phyloP scores from a whole-genome alignment of 306 rosid genomes.

The Psophocarpus tetragonolobus region DNA sequence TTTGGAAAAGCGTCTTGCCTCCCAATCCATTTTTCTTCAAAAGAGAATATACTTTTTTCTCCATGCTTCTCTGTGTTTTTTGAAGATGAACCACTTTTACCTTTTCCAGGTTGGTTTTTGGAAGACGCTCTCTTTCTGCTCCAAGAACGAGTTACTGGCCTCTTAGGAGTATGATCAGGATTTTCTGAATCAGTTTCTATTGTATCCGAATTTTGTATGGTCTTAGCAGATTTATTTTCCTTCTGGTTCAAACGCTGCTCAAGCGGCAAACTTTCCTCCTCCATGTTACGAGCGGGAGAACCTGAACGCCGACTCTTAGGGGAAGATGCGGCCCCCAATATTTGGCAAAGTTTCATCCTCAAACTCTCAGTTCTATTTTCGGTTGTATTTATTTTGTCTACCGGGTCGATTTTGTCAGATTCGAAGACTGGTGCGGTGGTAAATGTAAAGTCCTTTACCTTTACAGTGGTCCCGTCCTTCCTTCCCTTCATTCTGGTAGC shows the following conservation, averaged over 20 bases:
- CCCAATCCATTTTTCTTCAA: constrained; percentile 46
- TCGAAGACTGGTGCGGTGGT: constrained; percentile 38
- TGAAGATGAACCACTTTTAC: constrained; percentile 43
- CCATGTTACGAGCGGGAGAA: constrained; percentile 46
- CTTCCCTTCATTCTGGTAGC: constrained; percentile 49
- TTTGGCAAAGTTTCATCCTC: constrained; percentile 83
- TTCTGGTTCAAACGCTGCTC: constrained; percentile 47
- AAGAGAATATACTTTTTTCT: constrained; percentile 47
- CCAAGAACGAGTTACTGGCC: constrained; percentile 72
- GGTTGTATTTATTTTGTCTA: constrained; percentile 46
- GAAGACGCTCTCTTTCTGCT: constrained; percentile 54
- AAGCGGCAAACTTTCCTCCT: constrained; percentile 37
- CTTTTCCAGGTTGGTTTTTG: constrained; percentile 39
- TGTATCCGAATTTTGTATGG: constrained; percentile 71
- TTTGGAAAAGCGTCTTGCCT: constrained; percentile 36
- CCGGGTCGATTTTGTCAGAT: constrained; percentile 45
- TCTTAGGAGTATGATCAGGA: constrained; percentile 46
- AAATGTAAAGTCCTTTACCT: constrained; percentile 56
- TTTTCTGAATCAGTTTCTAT: constrained; percentile 90
- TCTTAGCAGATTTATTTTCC: constrained; percentile 42
- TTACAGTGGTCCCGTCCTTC: constrained; percentile 45
- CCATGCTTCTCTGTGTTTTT: constrained; percentile 41
- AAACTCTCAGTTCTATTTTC: constrained; percentile 68
- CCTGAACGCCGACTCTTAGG: constrained; percentile 49
- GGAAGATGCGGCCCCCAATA: constrained; percentile 68